Percentiles rank a stretch among this genome's conserved stretches.
These are phyloP conservation scores for Leucocoprinus sp. DNA, from an alignment of 768 basidiomycete species.

Conservation along the genomic window DNA sequence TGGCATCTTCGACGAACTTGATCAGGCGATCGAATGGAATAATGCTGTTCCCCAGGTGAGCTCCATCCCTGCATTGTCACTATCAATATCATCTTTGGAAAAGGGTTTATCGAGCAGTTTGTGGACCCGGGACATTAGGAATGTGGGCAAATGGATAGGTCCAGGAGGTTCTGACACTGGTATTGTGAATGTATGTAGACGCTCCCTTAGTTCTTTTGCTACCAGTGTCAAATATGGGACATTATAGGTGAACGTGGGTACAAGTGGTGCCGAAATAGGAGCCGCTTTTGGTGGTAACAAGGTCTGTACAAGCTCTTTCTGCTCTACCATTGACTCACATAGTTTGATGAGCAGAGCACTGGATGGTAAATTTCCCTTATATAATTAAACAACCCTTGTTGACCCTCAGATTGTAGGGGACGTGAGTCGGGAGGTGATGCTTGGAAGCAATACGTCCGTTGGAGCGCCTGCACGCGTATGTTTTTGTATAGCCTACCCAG, in stretches of 20 bases:
- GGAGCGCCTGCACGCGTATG: conserved; percentile 78
- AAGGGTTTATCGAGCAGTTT: conserved; percentile 85
- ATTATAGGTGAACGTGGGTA: conserved; percentile 47
- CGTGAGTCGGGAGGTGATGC: conserved; percentile 96
- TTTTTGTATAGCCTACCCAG: conserved; percentile 8
- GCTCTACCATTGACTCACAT: conserved; percentile 8
- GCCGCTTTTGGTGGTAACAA: conserved; percentile 95
- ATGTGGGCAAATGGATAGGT: conserved; percentile 88
- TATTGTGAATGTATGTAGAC: conserved; percentile 72
- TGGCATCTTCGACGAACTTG: conserved; percentile 77
- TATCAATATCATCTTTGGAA: conserved; percentile 2
- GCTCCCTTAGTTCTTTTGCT: conserved; percentile 10
- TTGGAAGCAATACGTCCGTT: conserved; percentile 96
- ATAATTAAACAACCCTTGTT: not conserved
- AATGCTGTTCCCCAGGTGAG: conserved; percentile 75
- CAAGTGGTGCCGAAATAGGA: conserved; percentile 53
- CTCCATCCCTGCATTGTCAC: conserved; percentile 11
- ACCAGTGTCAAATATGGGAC: conserved; percentile 9
- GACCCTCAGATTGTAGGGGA: conserved; percentile 46
- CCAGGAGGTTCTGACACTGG: conserved; percentile 85
- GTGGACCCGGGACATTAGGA: conserved; percentile 81
- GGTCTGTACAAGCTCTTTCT: conserved; percentile 28
- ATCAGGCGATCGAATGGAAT: conserved; percentile 85
- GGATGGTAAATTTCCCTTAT: conserved; percentile 51
- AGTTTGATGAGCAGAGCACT: conserved; percentile 47